A percentile compares a stretch with the other conserved stretches of the same genome.
These are phyloP conservation scores for Papiliotrema flavescens DNA, from an alignment of 1,284 basidiomycete genomes.

Conservation along the genomic window DNA sequence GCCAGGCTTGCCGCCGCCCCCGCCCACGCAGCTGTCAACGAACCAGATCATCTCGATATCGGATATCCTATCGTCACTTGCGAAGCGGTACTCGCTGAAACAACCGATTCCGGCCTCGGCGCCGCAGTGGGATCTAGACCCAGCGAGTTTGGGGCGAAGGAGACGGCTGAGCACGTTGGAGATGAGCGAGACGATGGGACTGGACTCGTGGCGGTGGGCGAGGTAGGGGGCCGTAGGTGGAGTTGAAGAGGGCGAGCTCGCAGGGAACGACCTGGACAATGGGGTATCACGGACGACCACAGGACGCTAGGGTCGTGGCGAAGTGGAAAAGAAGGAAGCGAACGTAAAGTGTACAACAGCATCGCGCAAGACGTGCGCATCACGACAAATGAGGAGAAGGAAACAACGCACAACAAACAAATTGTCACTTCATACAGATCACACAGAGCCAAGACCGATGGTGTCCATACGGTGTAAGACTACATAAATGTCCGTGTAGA, in stretches of 20 bases:
- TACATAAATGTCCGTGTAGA: too few species aligned
- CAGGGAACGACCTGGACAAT: too few species aligned
- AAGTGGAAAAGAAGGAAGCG: too few species aligned
- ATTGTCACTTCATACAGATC: not conserved
- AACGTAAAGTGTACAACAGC: too few species aligned
- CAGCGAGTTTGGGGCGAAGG: conserved; percentile 20
- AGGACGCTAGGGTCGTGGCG: too few species aligned
- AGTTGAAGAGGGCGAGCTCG: too few species aligned
- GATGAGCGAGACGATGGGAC: conserved; percentile 12
- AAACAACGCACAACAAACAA: not conserved
- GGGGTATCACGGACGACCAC: too few species aligned
- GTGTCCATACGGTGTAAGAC: too few species aligned
- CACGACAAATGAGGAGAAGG: too few species aligned
- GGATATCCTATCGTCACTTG: conserved; percentile 32
- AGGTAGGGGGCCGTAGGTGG: not conserved
- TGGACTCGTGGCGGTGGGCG: conserved; percentile 34
- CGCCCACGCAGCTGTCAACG: conserved; percentile 26
- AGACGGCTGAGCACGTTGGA: conserved; percentile 22
- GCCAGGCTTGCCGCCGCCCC: conserved; percentile 24
- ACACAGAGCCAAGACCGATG: not conserved
- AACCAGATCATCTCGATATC: conserved; percentile 38
- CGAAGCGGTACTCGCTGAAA: conserved; percentile 6
- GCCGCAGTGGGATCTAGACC: conserved; percentile 14
- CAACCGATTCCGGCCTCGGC: not conserved
- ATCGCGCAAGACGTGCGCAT: too few species aligned